A percentile compares a stretch with the other conserved stretches of the same genome.
Evolutionary conservation across 108 stramenopile species (phyloP).

Genomic region (Nannochloropsis salina): DNA sequence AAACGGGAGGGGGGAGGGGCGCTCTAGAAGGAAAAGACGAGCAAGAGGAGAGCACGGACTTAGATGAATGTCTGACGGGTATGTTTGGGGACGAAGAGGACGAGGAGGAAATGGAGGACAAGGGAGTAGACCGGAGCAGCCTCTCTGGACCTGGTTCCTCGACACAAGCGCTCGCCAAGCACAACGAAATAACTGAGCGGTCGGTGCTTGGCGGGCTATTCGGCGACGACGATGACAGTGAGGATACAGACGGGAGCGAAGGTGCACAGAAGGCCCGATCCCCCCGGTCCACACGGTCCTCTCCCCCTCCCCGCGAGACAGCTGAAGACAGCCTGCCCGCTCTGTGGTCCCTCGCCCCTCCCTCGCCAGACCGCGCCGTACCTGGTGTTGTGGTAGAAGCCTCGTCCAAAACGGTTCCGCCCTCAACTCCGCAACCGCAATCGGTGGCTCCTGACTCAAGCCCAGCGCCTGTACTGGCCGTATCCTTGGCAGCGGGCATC

Average conservation of each 20-base stretch:
- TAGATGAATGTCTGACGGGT: not conserved
- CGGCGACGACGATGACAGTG: not conserved
- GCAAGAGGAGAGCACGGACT: not conserved
- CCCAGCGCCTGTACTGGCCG: too few relatives aligned
- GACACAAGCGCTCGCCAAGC: not conserved
- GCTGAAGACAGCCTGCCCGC: not conserved
- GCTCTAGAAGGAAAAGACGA: not conserved
- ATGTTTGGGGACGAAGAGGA: constrained; percentile 8
- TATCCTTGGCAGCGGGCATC: not conserved
- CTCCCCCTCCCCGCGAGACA: not conserved
- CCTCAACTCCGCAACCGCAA: not conserved
- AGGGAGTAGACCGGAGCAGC: not conserved
- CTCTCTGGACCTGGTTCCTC: not conserved
- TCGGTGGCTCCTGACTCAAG: not conserved
- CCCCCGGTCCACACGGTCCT: not conserved
- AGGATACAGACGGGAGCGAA: not conserved
- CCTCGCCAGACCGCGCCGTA: constrained; percentile 10
- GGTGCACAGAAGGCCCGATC: too few relatives aligned
- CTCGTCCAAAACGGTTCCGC: not conserved
- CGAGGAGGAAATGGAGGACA: not conserved
- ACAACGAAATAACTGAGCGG: not conserved
- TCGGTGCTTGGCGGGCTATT: not conserved
- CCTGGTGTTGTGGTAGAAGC: not conserved
- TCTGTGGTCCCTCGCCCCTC: not conserved
- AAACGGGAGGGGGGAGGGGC: not conserved